Evolutionary conservation across 2,329 filamentous ascomycete species (phyloP), one percentile per base, ranked within the genome.

Genomic region (Hymenoscyphus fructigenus): DNA sequence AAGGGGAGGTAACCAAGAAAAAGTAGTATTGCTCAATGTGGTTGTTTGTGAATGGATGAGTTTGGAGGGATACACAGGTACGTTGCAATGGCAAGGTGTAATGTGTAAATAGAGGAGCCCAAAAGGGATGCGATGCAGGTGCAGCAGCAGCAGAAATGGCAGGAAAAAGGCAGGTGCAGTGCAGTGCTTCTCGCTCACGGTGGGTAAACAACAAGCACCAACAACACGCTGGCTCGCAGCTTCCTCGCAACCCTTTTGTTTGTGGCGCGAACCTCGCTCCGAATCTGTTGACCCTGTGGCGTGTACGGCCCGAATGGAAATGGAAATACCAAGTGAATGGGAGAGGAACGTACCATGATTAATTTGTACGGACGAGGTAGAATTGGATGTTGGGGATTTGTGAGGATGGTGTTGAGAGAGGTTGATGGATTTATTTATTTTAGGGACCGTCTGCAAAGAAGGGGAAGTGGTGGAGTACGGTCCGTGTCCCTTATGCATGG

Each of bases 401-500:
- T 26, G 44, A 23, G 28, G 44, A 50, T 36, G n/a, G 58, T 29
- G 53, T 29, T 36, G 53, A 61, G 58, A 60, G 36, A 57, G 41
- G 17, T 60, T 55, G 60, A 62, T 61, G 38, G 47, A 36, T 62
- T 58, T 63, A 55, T 64, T 56, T 60, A 41, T 62, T 57, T 62
- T 62, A 32, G 23, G 65, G 57, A 32, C 56, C 2, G 50, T 55
- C 34, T 34, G 57, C n/a, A 41, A 20, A 60, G 28, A 60, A 29
- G 17, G 34, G n/a, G 26, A 34, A 28, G 26, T 63, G 50, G n/a
- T 29, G 57, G 64, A 36, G 34, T 36, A 36, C 34, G 34, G 64
- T 62, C 64, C 64, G 64, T 66, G 64, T 50, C 50, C 44, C 61
- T 63, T 64, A 61, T 66, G 64, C 64, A 50, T 55, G 59, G 56